Percentiles rank a stretch among this genome's conserved stretches.
Conservation (phyloP, 805 yeast genomes). For the Kregervanrija fluxuum region DNA sequence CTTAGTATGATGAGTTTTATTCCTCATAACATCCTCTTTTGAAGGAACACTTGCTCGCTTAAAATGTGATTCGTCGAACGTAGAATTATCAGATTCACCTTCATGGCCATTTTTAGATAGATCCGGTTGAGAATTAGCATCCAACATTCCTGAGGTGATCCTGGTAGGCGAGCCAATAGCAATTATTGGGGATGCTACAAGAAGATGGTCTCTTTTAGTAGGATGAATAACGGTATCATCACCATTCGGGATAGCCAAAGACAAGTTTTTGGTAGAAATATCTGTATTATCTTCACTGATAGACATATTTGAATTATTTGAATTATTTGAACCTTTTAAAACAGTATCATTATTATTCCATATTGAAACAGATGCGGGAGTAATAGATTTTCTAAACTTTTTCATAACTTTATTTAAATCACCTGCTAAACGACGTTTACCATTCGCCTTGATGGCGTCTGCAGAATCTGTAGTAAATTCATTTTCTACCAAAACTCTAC, state of each 20-base stretch:
- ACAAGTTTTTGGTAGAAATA: constrained; percentile 5
- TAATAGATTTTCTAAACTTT: constrained; percentile 25
- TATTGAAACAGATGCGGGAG: constrained; percentile 9
- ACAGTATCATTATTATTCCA: constrained; percentile 12
- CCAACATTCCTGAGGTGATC: constrained; percentile 32
- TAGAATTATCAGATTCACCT: constrained; percentile 7
- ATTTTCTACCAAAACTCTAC: constrained; percentile 37
- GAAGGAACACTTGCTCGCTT: constrained; percentile 26
- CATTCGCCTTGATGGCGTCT: constrained; percentile 3
- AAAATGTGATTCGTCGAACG: constrained; percentile 9
- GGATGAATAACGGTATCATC: constrained; percentile 12
- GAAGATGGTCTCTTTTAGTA: constrained; percentile 18
- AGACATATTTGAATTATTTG: constrained; percentile 1
- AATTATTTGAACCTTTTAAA: background rate
- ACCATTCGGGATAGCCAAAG: constrained; percentile 10
- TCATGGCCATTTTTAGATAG: constrained; percentile 24
- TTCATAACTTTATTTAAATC: constrained; percentile 24
- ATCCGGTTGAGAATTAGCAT: constrained; percentile 24
- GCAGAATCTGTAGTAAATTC: constrained; percentile 24
- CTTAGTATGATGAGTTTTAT: constrained; percentile 9
- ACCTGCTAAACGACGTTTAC: constrained; percentile 18
- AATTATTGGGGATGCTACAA: constrained; percentile 25
- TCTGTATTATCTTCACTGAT: constrained; percentile 1
- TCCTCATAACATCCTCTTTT: constrained; percentile 20
- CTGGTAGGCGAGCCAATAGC: constrained; percentile 29